Base-by-base conservation (phyloP, 163 green algal species). In the Coccomyxa subellipsoidea region DNA sequence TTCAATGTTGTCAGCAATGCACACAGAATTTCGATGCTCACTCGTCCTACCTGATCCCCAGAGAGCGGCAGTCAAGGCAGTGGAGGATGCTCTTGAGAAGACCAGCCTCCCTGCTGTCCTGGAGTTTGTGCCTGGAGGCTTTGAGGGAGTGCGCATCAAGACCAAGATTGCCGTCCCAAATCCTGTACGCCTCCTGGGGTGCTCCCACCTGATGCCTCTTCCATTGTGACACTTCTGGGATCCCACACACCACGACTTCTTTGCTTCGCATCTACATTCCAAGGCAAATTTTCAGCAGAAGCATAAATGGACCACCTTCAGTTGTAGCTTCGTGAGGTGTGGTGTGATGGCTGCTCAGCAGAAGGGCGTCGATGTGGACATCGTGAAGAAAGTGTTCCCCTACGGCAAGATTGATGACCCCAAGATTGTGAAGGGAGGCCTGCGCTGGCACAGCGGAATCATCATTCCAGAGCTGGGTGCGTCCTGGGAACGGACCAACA, bases 361-460 rank as follows among this genome's bases (percentile, higher is more conserved):
- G 47, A 59, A 59, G 5, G 47, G 47, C 23, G 47, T 59, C 15
- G 47, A 59, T 59, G 15, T 59, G 47, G 47, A 21, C 47, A 7
- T 59, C 23, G 47, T 59, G 1, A 12, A 18, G 47, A 59, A 18
- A 27, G 47, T 59, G 47, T 59, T 59, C 47, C 47, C 47, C 47
- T 59, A 59, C 47, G 66, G 66, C 6, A 73, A 73, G 66, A 34
- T 73, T 32, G 66, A 73, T 27, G 8, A 27, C 2, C 66, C 66
- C 66, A 73, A 73, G 66, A 32, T 73, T 32, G 66, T 73, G 27
- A 8, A 23, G 21, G 66, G 66, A 32, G 66, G 66, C 18, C 66
- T 73, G 66, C 66, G 66, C 66, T 73, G 66, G 66, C 66, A 73
- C 66, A 36, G 29, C 32, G 66, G 66, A 27, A 73, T 73, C 66